A percentile compares a stretch with the other conserved stretches of the same genome.
Evolutionary conservation across 202 grass and related monocot genomes (phyloP).

Genomic region (Saccharum hybrid): DNA sequence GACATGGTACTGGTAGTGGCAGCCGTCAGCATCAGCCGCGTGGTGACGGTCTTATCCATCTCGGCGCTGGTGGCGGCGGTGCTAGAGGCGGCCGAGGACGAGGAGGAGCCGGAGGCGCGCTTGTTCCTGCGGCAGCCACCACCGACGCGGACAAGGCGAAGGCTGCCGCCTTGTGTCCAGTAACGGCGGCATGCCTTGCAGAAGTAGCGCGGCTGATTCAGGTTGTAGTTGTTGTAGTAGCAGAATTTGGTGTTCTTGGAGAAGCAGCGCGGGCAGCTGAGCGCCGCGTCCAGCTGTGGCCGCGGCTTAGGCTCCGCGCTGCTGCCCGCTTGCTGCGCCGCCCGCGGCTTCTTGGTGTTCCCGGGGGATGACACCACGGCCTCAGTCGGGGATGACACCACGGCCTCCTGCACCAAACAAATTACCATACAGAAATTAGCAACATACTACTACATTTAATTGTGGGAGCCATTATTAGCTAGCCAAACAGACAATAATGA

Average conservation of each 20-base stretch:
- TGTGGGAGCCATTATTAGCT: no score
- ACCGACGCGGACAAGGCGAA: not conserved
- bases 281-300: not conserved
- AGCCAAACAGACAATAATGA: no score
- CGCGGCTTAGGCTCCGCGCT: not conserved
- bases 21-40: not conserved
- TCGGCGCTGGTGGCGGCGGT: not conserved
- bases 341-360: no score
- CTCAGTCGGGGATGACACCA: no score
- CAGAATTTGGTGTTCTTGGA: constrained; percentile 75
- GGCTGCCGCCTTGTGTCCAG: constrained; percentile 70
- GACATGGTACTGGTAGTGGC: not conserved
- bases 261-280: not conserved
- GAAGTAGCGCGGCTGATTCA: constrained; percentile 66
- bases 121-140: not conserved
- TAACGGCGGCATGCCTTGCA: constrained; percentile 66
- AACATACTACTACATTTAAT: no score
- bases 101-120: not conserved
- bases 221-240: constrained; percentile 91
- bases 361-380: no score
- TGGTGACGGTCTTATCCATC: not conserved
- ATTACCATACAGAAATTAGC: no score
- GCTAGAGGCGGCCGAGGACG: not conserved
- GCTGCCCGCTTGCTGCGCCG: no score
- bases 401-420: no score